Evolutionary conservation across 768 basidiomycete genomes (phyloP).

Genomic region (Piloderma croceum): DNA sequence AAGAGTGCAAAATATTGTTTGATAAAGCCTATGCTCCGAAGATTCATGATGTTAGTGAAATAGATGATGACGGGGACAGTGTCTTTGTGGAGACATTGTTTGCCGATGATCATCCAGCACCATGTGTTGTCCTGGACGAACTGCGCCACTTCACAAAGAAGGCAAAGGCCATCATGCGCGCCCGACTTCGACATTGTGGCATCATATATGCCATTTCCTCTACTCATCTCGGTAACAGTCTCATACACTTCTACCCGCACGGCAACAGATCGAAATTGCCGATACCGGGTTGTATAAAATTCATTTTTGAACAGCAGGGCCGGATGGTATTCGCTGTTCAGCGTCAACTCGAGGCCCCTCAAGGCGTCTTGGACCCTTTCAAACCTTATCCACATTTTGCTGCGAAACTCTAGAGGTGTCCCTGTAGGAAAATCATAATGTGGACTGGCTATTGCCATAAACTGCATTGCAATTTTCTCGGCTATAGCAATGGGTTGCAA

Average conservation of each 20-base stretch:
- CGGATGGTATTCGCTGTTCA: background rate
- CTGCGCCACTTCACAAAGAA: background rate
- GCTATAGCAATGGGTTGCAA: too few relatives aligned
- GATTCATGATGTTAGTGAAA: background rate
- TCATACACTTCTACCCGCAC: slow-evolving; percentile 3
- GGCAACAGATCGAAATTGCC: slow-evolving; percentile 1
- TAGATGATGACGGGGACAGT: background rate
- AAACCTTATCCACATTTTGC: too few relatives aligned
- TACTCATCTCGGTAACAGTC: slow-evolving; percentile 17
- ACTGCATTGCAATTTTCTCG: too few relatives aligned
- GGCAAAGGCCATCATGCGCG: background rate
- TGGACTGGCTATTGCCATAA: too few relatives aligned
- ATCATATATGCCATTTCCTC: slow-evolving; percentile 6
- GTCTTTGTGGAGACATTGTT: too few relatives aligned
- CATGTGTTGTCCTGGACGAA: too few relatives aligned
- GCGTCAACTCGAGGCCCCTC: too few relatives aligned
- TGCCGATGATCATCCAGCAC: too few relatives aligned
- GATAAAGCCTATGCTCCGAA: slow-evolving; percentile 1
- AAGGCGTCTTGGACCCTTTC: too few relatives aligned
- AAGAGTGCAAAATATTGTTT: slow-evolving; percentile 6
- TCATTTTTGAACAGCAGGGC: background rate
- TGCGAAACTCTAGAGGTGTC: too few relatives aligned
- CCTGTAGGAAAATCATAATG: too few relatives aligned
- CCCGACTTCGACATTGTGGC: background rate
- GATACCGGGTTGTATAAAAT: slow-evolving; percentile 7